Base-by-base conservation (phyloP, 2,329 filamentous ascomycete genomes). In the Hypoxylon sp. region DNA sequence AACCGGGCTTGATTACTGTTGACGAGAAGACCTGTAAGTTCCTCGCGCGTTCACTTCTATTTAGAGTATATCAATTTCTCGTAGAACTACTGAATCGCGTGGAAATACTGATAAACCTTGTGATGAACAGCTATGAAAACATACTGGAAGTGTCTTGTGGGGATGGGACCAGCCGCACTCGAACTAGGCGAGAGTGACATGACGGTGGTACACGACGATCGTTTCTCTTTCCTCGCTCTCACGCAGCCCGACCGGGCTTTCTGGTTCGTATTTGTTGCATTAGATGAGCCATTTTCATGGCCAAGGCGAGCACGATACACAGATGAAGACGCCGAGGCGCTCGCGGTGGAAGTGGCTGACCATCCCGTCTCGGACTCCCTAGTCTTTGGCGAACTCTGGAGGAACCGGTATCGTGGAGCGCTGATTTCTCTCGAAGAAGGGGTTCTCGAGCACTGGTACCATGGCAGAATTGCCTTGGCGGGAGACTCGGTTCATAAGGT, bases 401-500 rank as follows among this genome's bases (percentile, higher is more conserved):
- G 74, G 41, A 56, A 57, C 3, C 58, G 73, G 50, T 30, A 73
- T 62, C 34, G 68, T 76, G 53, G 34, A 2, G 29, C 29, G 1
- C 12, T 68, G 25, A 69, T 78, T 1, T 68, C 73, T 0, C 50
- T 80, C 3, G 74, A 79, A 56, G 79, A 81, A 69, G 76, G 74
- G 12, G 70, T 78, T 1, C 67, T 79, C 14, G 60, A 73, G 9
- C 71, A 74, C 48, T 79, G 78, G 75, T 73, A 77, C 46, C 74
- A 73, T 16, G 75, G 77, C 8, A 69, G 79, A n/a, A 74, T 77
- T 12, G 73, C 78, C 5, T 59, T 77, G 0, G 74, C 79, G 0
- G 79, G 80, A 2, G 80, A 81, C 61, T 71, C 77, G 2, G 75
- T 72, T 5, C 78, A 81, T 62, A 81, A 77, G 73, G 75, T 78